A percentile compares a stretch with the other conserved stretches of the same genome.
Evolutionary conservation across 768 basidiomycete species (phyloP).

Genomic region (Serendipita sp.): DNA sequence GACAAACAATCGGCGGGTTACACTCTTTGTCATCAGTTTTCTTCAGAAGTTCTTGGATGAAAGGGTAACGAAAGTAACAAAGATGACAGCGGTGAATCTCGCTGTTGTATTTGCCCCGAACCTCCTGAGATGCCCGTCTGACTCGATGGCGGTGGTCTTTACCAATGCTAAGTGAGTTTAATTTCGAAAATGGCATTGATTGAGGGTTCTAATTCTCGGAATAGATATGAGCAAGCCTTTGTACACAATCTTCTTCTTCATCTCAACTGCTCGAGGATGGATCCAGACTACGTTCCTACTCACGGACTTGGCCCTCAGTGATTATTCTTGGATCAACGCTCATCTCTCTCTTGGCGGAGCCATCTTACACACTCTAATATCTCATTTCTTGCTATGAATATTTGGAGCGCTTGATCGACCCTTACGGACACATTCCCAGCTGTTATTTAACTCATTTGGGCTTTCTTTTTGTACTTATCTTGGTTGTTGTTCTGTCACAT

Average conservation of each 20-base stretch:
- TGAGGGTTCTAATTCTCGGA: slow-evolving; percentile 6
- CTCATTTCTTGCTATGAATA: too few species aligned
- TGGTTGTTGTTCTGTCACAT: too few species aligned
- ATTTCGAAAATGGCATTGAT: background rate
- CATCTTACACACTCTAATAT: background rate
- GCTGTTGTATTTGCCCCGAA: slow-evolving; percentile 90
- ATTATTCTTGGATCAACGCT: background rate
- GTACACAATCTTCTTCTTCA: slow-evolving; percentile 72
- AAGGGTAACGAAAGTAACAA: slow-evolving; percentile 51
- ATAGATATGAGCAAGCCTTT: slow-evolving; percentile 75
- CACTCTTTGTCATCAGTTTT: slow-evolving; percentile 81
- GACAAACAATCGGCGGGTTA: slow-evolving; percentile 69
- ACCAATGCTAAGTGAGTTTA: slow-evolving; percentile 72
- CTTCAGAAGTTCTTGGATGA: slow-evolving; percentile 77
- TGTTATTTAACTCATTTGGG: too few species aligned
- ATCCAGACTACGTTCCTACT: slow-evolving; percentile 56
- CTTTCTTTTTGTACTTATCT: too few species aligned
- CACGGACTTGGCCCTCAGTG: slow-evolving; percentile 55
- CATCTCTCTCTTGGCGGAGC: background rate
- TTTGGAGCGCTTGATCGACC: too few species aligned
- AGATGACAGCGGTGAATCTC: slow-evolving; percentile 82
- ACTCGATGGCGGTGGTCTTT: slow-evolving; percentile 78
- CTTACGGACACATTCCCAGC: too few species aligned
- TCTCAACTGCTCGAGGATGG: slow-evolving; percentile 59
- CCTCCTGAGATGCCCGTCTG: slow-evolving; percentile 68